Base-by-base conservation (phyloP, 2,329 filamentous ascomycete genomes). In the Colletotrichum sojae region DNA sequence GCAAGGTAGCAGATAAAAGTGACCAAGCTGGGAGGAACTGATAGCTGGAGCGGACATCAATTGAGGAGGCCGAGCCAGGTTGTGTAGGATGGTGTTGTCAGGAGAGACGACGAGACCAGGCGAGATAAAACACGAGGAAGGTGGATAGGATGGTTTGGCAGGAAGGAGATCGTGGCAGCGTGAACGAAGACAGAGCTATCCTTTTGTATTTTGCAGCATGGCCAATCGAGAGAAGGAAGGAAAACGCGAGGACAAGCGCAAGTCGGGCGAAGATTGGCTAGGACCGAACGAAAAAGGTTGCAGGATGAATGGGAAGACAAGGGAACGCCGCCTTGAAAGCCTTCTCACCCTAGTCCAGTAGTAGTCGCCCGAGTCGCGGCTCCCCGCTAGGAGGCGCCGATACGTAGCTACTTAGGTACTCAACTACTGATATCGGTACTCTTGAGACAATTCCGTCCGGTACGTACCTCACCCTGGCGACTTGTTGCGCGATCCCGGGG, bases 201-300 rank as follows among this genome's bases (percentile, higher is more conserved):
- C 61, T 65, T 68, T 59, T 59, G 65, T 68, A 65, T 68, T 53
- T 46, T 64, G 43, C 46, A 53, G 53, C 45, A 49, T 40, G 43
- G 53, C 62, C 65, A 68, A 68, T 68, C 53, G 65, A 54, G 39
- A 68, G 67, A 71, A 51, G 59, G 71, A 72, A 67, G 61, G 59
- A 48, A 63, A 71, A 60, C 55, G 58, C 63, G 62, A 48, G 49
- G 54, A 54, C 27, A 63, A 60, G 53, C 58, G 67, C 52, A 40
- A 61, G 63, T 46, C 43, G 20, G 69, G 60, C 66, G 58, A 60
- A 69, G 54, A 68, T 64, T 40, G 59, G 55, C 60, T 54, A 64
- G 70, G 71, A 64, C 49, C 52, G 67, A 60, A 53, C 49, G 46
- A 60, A 57, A 63, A 70, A 43, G 40, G 40, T 43, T 43, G 40